Percentiles rank a stretch among this genome's conserved stretches.
phyloP scores from a whole-genome alignment of 179 eudicot genomes.

The Nepenthes alata region DNA sequence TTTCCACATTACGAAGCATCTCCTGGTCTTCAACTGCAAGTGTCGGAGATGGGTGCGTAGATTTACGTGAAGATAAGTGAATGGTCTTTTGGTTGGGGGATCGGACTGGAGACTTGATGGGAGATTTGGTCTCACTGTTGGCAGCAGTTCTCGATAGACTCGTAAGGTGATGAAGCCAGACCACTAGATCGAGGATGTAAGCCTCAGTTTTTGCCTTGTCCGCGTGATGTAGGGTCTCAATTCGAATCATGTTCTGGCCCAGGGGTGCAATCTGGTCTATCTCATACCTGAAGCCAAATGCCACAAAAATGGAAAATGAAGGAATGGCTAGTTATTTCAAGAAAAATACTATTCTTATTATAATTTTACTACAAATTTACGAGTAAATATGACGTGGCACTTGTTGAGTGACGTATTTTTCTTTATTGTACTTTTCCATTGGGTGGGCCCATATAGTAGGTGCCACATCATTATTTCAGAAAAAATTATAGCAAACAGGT shows the following conservation, averaged over 20 bases:
- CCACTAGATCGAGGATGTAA: slow-evolving; percentile 52
- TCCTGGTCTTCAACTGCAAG: slow-evolving; percentile 68
- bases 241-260: slow-evolving; percentile 29
- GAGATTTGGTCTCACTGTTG: slow-evolving; percentile 50
- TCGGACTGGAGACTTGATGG: slow-evolving; percentile 70
- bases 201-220: slow-evolving; percentile 54
- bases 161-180: slow-evolving; percentile 85
- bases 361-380: too few species aligned
- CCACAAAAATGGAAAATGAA: neutral
- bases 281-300: slow-evolving; percentile 27
- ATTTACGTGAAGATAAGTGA: slow-evolving; percentile 36
- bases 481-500: neutral
- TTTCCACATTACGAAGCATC: slow-evolving; percentile 74
- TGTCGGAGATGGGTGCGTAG: slow-evolving; percentile 44
- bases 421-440: too few species aligned
- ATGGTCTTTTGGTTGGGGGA: slow-evolving; percentile 67
- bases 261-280: slow-evolving; percentile 29
- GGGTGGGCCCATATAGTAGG: too few species aligned
- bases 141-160: slow-evolving; percentile 45
- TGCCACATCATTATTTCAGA: too few species aligned
- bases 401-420: too few species aligned
- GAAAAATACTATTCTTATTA: too few species aligned
- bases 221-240: slow-evolving; percentile 62
- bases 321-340: too few species aligned
- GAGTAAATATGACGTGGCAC: too few species aligned